Base-by-base conservation (phyloP, 2,329 filamentous ascomycete genomes). In the Talaromyces albobiverticillius region DNA sequence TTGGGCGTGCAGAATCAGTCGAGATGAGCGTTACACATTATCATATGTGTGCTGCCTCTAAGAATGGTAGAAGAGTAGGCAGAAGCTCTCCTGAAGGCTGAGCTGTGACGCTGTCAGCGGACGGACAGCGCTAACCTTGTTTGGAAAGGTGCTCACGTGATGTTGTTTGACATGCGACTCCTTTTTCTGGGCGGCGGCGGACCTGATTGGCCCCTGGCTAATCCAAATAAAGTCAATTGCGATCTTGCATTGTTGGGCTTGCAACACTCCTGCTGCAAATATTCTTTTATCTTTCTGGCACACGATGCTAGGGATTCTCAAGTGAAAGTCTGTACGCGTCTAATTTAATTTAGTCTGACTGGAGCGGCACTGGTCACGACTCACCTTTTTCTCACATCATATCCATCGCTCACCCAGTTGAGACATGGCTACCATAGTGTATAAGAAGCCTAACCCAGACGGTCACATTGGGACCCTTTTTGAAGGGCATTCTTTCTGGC, bases 401-500 rank as follows among this genome's bases (percentile, higher is more conserved):
- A 8, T 23, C 22, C 18, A 14, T 11, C 40, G 13, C 18, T 38
- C 34, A 23, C 20, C n/a, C 13, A 50, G 16, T 3, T 7, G 20
- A 43, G 20, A 23, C 14, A 55, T 55, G 53, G 34, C 42, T 3
- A 51, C 42, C 13, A 42, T 47, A 20, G 42, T 55, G 2, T 55
- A 55, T 38, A 55, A 23, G n/a, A 51, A 40, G 20, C 47, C 53
- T 32, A 23, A 43, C 8, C 47, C 36, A 25, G 53, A 55, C 13
- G 53, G 53, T 11, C 43, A 22, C 40, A 31, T 45, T 16, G 53
- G 53, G 10, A 55, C 47, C 14, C 64, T 87, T 9, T 86, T 87
- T 58, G 62, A 72, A 13, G 78, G 78, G 42, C 73, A 74, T 54
- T 79, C 73, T 43, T 85, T 87, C 68, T 86, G 82, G 77, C 64